Conservation (phyloP, 208 protist genomes). For the Wallacemonas sp. region DNA sequence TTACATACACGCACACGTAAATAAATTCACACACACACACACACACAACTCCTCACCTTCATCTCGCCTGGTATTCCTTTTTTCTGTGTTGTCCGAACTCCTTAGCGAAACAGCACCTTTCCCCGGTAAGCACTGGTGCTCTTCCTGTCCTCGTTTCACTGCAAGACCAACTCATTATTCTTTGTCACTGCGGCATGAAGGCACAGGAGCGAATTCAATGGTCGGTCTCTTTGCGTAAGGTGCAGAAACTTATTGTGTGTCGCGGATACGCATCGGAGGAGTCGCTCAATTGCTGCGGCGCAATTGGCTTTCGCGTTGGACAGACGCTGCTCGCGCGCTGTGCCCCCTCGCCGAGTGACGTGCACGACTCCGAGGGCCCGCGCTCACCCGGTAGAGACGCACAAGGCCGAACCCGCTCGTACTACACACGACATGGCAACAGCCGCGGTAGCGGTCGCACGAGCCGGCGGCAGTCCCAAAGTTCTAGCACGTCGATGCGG, state of each 20-base stretch:
- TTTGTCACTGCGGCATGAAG: no score
- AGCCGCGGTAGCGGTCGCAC: neutral
- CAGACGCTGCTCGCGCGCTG: conserved; percentile 55
- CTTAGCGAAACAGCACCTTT: no score
- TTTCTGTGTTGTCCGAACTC: no score
- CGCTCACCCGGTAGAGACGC: conserved; percentile 56
- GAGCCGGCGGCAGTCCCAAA: no score
- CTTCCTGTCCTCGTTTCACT: no score
- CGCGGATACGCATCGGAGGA: conserved; percentile 34
- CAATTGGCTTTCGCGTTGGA: conserved; percentile 40
- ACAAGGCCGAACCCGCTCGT: conserved; percentile 44
- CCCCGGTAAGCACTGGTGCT: no score
- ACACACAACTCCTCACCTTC: no score
- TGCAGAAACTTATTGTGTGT: conserved; percentile 60
- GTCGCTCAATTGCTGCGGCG: conserved; percentile 26
- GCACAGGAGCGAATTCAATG: conserved; percentile 24
- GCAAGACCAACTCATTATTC: no score
- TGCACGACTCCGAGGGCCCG: conserved; percentile 65
- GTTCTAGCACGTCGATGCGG: no score
- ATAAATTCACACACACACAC: no score
- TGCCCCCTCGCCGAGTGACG: conserved; percentile 60
- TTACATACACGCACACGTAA: no score
- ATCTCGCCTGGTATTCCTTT: no score
- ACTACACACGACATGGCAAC: conserved; percentile 21
- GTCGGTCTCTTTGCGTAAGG: conserved; percentile 20